Base-by-base conservation (phyloP, 768 basidiomycete species). In the Strobilomyces confusus region DNA sequence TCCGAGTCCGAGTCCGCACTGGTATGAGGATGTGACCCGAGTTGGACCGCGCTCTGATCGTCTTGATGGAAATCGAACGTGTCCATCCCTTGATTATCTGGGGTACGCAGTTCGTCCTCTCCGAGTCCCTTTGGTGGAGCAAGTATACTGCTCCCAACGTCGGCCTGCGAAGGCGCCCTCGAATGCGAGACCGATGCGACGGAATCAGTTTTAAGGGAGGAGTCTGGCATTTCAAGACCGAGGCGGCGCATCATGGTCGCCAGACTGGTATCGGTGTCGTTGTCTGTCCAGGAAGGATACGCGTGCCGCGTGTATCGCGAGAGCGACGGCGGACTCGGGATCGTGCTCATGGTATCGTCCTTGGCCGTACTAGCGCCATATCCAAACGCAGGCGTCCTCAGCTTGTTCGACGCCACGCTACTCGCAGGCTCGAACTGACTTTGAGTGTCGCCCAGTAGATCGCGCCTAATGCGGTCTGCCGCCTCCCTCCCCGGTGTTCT, bases 401-500 rank as follows among this genome's bases (percentile, higher is more conserved):
- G 22, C 52, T 56, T 62, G 29, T 58, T 59, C n/a, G 60, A 51
- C 9, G 54, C 47, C 12, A 43, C 43, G 29, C 52, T 65, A 6
- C 42, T 45, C 19, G 40, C 45, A 40, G 64, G 58, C 19, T 55
- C 63, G 2, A 63, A 46, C 22, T 70, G 76, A 45, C 64, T 71
- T 58, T 80, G 78, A 20, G 77, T 72, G 53, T 80, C 77, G 22
- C 77, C 79, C 19, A 92, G 69, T 3, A 91, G 72, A 65, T 86
- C 84, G 29, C 75, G 75, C 47, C 80, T 78, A 48, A 92, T 89
- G 14, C 86, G 77, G 12, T 78, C 74, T 1, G 86, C 87, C 4
- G 89, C 90, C 54, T 84, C 82, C 62, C 80, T 85, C 29, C 76
- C 78, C 0, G 92, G 92, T 3, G 91, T 91, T 55, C 81, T 79